Evolutionary conservation across 2,329 filamentous ascomycete species (phyloP), one percentile per base, ranked within the genome.

Genomic region (Magnaporthales sp.): DNA sequence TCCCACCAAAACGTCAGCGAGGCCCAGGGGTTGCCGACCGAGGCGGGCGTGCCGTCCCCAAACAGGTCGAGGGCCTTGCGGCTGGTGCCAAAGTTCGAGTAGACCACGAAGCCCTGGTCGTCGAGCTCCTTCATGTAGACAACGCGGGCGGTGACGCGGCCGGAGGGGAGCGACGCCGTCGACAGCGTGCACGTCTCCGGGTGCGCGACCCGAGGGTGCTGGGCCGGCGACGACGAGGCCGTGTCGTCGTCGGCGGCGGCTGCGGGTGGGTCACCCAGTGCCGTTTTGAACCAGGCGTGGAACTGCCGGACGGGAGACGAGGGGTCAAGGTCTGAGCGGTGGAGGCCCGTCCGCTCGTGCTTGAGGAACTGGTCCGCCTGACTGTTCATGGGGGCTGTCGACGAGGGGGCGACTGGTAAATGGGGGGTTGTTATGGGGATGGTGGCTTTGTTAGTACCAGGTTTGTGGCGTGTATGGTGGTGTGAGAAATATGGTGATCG

Each of bases 81-180:
- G 68, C 88, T 91, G 0, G 91, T 95, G 68, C 56, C 56, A 81
- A 93, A 94, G 78, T 99, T 99, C 74, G 87, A 91, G 83, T 98
- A 99, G 63, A 99, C 83, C 60, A 98, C 92, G 78, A 96, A 99
- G 19, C 93, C 93, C 5, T 77, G 72, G 66, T 82, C 78, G 77
- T 98, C 93, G 27, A 98, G 87, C 81, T 98, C 95, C 79, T 99
- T 99, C 71, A 99, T 84, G 79, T 98, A 99, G 51, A 99, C 92
- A 71, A 92, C 85, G 68, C 95, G 91, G 3, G 91, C 89, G 62
- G 88, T 92, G 24, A 98, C 91, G 62, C 91, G 89, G 68, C 95
- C 95, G 0, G 88, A 91, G 1, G 94, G 94, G 4, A 98, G 84
- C 27, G 84, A 81, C 0, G 93, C 93, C 0, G 95, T 99, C 3